Evolutionary conservation across 129 eudicot species (phyloP), one percentile per base, ranked within the genome.

Genomic region (Saussurea involucrata): DNA sequence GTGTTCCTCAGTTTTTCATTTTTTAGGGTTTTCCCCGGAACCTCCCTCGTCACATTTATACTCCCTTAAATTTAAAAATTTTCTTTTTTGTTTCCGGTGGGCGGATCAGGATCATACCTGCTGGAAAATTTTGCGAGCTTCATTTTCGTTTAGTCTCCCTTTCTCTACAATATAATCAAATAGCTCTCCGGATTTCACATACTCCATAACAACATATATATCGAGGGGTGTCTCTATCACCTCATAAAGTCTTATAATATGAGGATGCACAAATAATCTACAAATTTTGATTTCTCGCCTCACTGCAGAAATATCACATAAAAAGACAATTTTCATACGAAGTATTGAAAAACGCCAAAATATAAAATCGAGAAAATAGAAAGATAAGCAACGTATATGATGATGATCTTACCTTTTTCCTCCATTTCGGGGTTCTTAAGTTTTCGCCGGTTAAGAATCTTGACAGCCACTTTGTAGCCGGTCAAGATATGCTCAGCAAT

Each of bases 151-250:
- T 78, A 92, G 76, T 78, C 92, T 89, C 18, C 97, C 96, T 88
- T 89, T 92, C 82, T 92, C 96, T 55, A 92, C 97, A 77, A 92
- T 92, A 73, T 92, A 92, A 85, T 92, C 97, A 86, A 92, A 92
- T 67, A 92, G 90, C 79, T 92, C 97, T 66, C 97, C 97, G 40
- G 88, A 85, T 64, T 85, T 86, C 66, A 92, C 95, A 80, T 89
- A 87, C 86, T 92, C 97, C 92, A 92, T 92, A 22, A 92, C 91
- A n/a, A 92, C 92, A 75, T 84, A 89, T 67, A 89, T 87, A 76
- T 92, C 96, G 5, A 91, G 66, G n/a, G 91, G 97, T 69, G 97
- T 92, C 87, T 92, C 97, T 75, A 92, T 92, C 77, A 92, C 97
- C 87, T 92, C 97, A 69, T 92, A 92, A 53, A 92, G 90, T 42